Evolutionary conservation across 768 basidiomycete species (phyloP).

Genomic region (Collybia sordida): DNA sequence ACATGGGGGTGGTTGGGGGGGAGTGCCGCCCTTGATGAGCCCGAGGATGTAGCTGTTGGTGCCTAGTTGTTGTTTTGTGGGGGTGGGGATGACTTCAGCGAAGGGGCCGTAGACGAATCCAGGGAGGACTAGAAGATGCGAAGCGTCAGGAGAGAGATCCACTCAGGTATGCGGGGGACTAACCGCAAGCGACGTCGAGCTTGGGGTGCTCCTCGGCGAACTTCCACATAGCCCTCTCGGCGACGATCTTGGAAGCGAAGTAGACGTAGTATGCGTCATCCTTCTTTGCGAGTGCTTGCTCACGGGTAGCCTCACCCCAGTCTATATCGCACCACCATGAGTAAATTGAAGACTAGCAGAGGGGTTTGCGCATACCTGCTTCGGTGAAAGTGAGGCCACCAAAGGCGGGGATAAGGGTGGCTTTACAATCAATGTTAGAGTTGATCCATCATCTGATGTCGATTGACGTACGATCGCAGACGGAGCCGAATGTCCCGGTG

Average conservation of each 20-base stretch:
- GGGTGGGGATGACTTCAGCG: constrained; percentile 28
- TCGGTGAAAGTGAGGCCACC: constrained; percentile 21
- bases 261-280: constrained; percentile 33
- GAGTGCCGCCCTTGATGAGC: constrained; percentile 24
- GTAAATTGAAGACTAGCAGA: neutral
- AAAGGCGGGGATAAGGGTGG: constrained; percentile 19
- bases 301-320: constrained; percentile 31
- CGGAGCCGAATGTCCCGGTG: constrained; percentile 30
- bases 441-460: neutral
- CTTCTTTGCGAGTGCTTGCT: constrained; percentile 27
- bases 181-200: constrained; percentile 37
- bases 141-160: neutral
- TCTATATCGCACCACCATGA: constrained; percentile 18
- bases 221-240: constrained; percentile 42
- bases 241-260: constrained; percentile 38
- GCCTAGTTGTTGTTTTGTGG: constrained; percentile 21
- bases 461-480: constrained; percentile 25
- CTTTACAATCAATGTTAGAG: constrained; percentile 7
- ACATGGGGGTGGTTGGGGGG: constrained; percentile 24
- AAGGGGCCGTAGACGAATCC: constrained; percentile 38
- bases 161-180: constrained; percentile 10
- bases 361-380: constrained; percentile 11
- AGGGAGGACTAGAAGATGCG: constrained; percentile 28
- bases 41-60: constrained; percentile 27
- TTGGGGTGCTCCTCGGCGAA: constrained; percentile 38